Conservation (phyloP, 257 asterid species). For the Solanum gandarillasii region DNA sequence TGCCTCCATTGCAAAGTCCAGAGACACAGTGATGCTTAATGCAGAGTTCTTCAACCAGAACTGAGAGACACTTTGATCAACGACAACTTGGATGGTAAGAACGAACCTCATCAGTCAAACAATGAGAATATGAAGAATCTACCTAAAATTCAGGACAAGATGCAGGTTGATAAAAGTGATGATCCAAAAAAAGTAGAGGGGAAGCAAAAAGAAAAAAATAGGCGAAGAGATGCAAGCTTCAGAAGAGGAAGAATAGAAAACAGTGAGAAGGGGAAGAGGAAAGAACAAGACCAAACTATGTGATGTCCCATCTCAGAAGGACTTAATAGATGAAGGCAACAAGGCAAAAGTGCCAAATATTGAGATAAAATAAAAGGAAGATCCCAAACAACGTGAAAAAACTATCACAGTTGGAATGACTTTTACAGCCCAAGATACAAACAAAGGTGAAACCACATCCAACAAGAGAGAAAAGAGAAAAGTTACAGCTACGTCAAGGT, state of each 20-base stretch:
- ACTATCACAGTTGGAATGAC: background rate
- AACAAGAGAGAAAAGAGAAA: background rate
- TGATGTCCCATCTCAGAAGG: background rate
- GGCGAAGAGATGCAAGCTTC: background rate
- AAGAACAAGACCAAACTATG: background rate
- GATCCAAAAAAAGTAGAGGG: background rate
- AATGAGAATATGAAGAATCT: background rate
- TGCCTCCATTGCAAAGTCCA: background rate
- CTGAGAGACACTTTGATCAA: background rate
- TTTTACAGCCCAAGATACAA: too few relatives aligned
- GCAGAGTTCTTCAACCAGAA: background rate
- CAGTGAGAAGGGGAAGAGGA: fast-evolving
- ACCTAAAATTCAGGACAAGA: background rate
- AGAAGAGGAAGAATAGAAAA: background rate
- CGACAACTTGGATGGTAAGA: background rate
- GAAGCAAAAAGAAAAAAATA: background rate
- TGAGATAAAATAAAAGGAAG: background rate
- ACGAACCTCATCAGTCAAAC: too few relatives aligned
- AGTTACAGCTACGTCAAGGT: background rate
- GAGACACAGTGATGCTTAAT: background rate
- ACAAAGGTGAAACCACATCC: background rate
- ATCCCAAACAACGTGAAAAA: background rate
- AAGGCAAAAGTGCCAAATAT: background rate
- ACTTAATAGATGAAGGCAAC: background rate
- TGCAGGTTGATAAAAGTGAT: background rate